Base-by-base conservation (phyloP, 306 rosid species). In the Fragaria ananassa region DNA sequence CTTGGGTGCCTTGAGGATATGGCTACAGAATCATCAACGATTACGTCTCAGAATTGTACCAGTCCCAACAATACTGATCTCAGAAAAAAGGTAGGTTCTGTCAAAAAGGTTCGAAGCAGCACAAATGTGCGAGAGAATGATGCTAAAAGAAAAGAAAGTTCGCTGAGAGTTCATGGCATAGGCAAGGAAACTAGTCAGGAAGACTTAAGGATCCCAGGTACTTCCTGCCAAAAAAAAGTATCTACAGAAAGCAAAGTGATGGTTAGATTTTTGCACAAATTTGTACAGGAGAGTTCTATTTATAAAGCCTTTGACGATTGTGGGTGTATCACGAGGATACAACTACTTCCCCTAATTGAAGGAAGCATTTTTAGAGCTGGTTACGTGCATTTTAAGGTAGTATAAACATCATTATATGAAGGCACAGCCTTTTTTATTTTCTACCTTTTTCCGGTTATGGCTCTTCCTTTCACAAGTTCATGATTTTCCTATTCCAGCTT, bases 341-440 rank as follows among this genome's bases (percentile, higher is more conserved):
- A 74, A 34, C n/a, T 65, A 34, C 49, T 80, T 67, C 51, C 79
- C 10, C 10, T 65, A 18, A 58, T 29, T 29, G 44, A 74, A 44
- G 83, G 83, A 46, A 54, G 79, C 79, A 19, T 51, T 17, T 80
- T 74, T n/a, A 68, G 53, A 67, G 79, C 74, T 68, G 79, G 29
- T 15, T 68, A 45, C 9, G 74, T 80, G 51, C 66, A 80, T 45
- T 80, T 80, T 67, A 35, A 74, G 83, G 83, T 39, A 21, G 19
- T 21, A 9, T 10, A 27, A 71, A 62, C 25, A 27, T 72, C 29
- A 10, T 65, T 49, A 4, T 34, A 10, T 35, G 15, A 31, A 71
- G 23, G 49, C 31, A 63, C 29, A 61, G 53, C 25, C 72, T 11
- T 8, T 53, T 53, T 35, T 21, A 2, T 7, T 19, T 60, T 60